Conservation (phyloP, 202 grass and related monocot species). For the Setaria italica region DNA sequence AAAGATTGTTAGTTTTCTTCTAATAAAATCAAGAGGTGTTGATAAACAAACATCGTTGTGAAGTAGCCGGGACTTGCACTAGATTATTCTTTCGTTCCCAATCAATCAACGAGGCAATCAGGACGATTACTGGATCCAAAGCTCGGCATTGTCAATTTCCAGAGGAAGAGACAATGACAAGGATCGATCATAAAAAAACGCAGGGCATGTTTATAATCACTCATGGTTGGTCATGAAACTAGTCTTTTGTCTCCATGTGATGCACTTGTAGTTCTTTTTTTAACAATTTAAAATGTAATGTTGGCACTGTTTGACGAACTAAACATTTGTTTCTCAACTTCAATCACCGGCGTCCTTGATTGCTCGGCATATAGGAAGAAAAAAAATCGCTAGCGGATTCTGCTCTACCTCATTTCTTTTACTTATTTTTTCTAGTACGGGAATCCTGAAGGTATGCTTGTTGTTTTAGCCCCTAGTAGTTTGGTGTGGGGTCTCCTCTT, state of each 20-base stretch:
- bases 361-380: neutral
- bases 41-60: neutral
- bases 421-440: no score
- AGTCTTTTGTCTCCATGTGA: neutral
- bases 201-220: neutral
- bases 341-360: conserved; percentile 4
- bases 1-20: no score
- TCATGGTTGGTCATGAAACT: conserved; percentile 5
- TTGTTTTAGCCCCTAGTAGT: no score
- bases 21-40: neutral
- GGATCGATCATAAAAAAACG: no score
- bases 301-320: neutral
- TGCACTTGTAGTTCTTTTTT: neutral
- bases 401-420: no score
- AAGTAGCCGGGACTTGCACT: conserved; percentile 1
- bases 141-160: neutral
- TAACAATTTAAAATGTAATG: no score
- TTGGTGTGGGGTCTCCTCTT: no score
- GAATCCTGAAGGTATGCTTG: no score
- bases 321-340: neutral
- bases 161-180: conserved; percentile 24
- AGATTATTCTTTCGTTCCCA: neutral
- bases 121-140: neutral
- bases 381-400: neutral
- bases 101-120: neutral